phyloP scores from a whole-genome alignment of 768 basidiomycete genomes.

The Gelatoporia subvermispora region DNA sequence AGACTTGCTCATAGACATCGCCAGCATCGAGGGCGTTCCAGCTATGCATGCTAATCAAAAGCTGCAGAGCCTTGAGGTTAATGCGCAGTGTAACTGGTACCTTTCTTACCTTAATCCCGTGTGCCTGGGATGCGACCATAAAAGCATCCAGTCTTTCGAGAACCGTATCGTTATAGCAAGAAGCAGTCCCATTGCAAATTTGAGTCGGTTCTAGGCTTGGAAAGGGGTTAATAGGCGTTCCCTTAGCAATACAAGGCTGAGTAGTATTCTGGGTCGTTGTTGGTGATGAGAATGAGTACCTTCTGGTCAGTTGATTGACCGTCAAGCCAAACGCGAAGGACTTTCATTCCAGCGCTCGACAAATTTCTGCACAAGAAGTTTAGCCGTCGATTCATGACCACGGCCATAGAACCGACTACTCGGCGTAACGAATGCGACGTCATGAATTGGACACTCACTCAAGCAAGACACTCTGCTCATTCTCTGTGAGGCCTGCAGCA shows the following conservation, averaged over 20 bases:
- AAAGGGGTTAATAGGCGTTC: slow-evolving; percentile 22
- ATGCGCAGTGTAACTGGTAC: not conserved
- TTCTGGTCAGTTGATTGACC: slow-evolving; percentile 16
- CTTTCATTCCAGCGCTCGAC: slow-evolving; percentile 20
- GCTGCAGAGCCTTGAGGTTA: not conserved
- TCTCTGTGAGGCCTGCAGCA: slow-evolving; percentile 16
- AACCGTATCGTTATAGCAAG: slow-evolving; percentile 31
- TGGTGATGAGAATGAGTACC: slow-evolving; percentile 10
- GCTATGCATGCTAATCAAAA: slow-evolving; percentile 22
- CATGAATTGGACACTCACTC: slow-evolving; percentile 5
- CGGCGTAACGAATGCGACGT: too few relatives aligned
- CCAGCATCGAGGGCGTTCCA: slow-evolving; percentile 28
- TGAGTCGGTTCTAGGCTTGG: slow-evolving; percentile 30
- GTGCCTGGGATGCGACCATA: slow-evolving; percentile 32
- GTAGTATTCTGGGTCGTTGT: not conserved
- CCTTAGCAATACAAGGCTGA: slow-evolving; percentile 8
- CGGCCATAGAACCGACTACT: too few relatives aligned
- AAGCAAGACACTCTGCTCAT: slow-evolving; percentile 14
- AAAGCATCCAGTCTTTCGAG: slow-evolving; percentile 33
- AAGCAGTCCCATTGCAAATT: slow-evolving; percentile 23
- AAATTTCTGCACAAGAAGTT: slow-evolving; percentile 7
- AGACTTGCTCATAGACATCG: slow-evolving; percentile 32
- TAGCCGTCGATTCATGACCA: too few relatives aligned
- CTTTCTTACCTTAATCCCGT: slow-evolving; percentile 25
- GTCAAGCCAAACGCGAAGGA: slow-evolving; percentile 21